Evolutionary conservation across 768 basidiomycete species (phyloP).

Genomic region (Trametopsis cervina): DNA sequence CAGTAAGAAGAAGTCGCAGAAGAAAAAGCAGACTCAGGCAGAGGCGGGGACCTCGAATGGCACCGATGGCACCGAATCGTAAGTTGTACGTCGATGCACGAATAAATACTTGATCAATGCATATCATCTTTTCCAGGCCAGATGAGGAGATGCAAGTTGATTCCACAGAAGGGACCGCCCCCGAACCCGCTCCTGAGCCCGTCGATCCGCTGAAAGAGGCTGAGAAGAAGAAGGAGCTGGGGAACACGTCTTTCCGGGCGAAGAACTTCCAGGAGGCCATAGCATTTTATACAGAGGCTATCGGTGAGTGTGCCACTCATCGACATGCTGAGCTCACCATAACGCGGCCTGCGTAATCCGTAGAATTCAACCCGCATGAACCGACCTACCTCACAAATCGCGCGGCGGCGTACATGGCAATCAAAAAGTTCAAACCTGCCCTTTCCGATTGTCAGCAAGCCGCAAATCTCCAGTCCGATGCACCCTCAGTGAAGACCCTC

Average conservation of each 20-base stretch:
- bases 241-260: slow-evolving; percentile 69
- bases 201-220: slow-evolving; percentile 39
- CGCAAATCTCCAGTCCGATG: slow-evolving; percentile 48
- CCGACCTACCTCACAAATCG: slow-evolving; percentile 80
- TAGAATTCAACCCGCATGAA: slow-evolving; percentile 35
- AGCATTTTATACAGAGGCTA: slow-evolving; percentile 68
- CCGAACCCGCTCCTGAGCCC: slow-evolving; percentile 17
- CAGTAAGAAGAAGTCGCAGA: slow-evolving; percentile 11
- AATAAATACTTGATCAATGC: not conserved
- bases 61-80: slow-evolving; percentile 5
- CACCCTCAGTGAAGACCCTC: slow-evolving; percentile 70
- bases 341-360: not conserved
- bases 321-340: too few species aligned
- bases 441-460: slow-evolving; percentile 78
- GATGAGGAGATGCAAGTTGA: slow-evolving; percentile 11
- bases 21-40: slow-evolving; percentile 12
- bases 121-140: slow-evolving; percentile 2
- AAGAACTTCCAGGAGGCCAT: slow-evolving; percentile 62
- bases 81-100: not conserved
- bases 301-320: slow-evolving; percentile 47
- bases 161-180: slow-evolving; percentile 9
- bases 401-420: slow-evolving; percentile 77
- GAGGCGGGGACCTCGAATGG: slow-evolving; percentile 4
- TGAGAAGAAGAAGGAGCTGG: slow-evolving; percentile 64
- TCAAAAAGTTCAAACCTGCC: slow-evolving; percentile 70